A percentile compares a stretch with the other conserved stretches of the same genome.
Conservation (phyloP, 306 rosid genomes). For the Delonix regia region DNA sequence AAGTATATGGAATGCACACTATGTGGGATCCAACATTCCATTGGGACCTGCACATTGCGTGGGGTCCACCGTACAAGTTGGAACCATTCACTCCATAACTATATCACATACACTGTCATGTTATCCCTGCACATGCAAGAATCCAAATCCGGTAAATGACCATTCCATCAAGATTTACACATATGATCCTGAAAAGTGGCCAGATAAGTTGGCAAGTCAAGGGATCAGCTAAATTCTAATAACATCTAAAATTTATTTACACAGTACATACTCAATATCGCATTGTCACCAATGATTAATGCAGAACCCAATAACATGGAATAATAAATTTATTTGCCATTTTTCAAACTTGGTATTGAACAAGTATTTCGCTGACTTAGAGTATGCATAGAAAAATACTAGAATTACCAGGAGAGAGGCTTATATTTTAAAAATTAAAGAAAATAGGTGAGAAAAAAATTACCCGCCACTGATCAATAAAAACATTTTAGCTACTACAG, state of each 20-base stretch:
- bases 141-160: background rate
- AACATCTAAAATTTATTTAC: background rate
- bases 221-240: background rate
- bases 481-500: background rate
- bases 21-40: too few relatives aligned
- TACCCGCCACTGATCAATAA: background rate
- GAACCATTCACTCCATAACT: too few relatives aligned
- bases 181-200: constrained; percentile 11
- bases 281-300: background rate
- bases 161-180: background rate
- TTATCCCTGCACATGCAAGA: too few relatives aligned
- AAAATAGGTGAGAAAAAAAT: background rate
- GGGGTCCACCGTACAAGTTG: too few relatives aligned
- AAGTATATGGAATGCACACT: too few relatives aligned
- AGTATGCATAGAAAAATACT: too few relatives aligned
- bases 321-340: background rate
- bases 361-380: background rate
- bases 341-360: background rate
- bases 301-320: constrained; percentile 4
- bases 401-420: background rate
- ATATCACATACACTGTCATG: too few relatives aligned
- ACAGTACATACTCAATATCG: background rate
- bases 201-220: background rate
- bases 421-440: background rate
- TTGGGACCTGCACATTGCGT: too few relatives aligned